Conservation (phyloP, 129 eudicot species). For the Tanacetum coccineum region DNA sequence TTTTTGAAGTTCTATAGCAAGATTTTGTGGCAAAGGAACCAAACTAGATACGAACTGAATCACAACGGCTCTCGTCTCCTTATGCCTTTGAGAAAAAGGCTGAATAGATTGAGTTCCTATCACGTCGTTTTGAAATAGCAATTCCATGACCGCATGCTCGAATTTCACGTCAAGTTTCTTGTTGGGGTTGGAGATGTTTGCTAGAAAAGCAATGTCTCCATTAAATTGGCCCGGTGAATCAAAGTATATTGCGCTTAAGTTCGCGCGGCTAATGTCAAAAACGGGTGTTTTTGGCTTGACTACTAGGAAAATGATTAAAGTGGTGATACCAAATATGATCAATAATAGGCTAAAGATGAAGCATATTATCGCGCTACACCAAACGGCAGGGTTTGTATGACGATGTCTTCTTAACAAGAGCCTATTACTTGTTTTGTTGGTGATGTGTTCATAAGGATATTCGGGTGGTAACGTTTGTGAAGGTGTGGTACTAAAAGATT, state of each 20-base stretch:
- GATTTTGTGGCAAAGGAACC: conserved; percentile 68
- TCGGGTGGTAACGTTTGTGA: background rate
- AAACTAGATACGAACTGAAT: conserved; percentile 67
- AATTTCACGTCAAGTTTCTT: conserved; percentile 55
- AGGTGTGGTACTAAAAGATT: background rate
- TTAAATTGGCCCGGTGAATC: conserved; percentile 59
- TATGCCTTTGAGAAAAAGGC: conserved; percentile 55
- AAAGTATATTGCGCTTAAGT: conserved; percentile 58
- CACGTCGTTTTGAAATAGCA: conserved; percentile 39
- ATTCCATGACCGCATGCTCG: conserved; percentile 49
- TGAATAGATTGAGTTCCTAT: conserved; percentile 55
- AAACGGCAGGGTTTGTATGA: conserved; percentile 61
- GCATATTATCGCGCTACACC: conserved; percentile 75
- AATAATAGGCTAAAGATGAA: conserved; percentile 52
- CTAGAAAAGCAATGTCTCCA: conserved; percentile 58
- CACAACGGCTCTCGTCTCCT: conserved; percentile 41
- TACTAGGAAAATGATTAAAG: conserved; percentile 49
- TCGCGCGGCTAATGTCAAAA: conserved; percentile 67
- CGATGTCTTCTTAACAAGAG: conserved; percentile 45
- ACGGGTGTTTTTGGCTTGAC: conserved; percentile 63
- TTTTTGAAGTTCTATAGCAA: conserved; percentile 57
- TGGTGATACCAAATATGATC: conserved; percentile 60
- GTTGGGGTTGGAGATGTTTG: conserved; percentile 86
- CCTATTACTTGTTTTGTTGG: conserved; percentile 30
- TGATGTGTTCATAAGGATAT: conserved; percentile 12